Percentiles rank a stretch among this genome's conserved stretches.
Evolutionary conservation across 371 early-diverging fungal genomes (phyloP).

Genomic region (Thermomucor indicae-seudaticae): DNA sequence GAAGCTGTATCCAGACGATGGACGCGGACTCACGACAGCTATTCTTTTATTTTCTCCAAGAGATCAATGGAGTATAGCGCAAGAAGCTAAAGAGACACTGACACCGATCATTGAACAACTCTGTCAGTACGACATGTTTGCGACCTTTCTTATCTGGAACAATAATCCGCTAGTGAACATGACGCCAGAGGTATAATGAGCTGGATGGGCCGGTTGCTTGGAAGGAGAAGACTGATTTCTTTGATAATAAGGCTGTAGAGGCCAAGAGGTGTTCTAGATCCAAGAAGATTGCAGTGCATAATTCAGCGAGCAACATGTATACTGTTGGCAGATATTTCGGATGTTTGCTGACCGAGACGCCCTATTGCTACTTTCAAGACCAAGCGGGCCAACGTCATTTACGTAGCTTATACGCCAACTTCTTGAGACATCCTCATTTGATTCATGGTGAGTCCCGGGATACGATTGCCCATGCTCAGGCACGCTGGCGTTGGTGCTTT

Average conservation of each 20-base stretch:
- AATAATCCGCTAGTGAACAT: slow-evolving; percentile 47
- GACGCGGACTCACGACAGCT: slow-evolving; percentile 47
- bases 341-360: slow-evolving; percentile 53
- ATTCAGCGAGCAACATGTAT: slow-evolving; percentile 49
- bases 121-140: slow-evolving; percentile 60
- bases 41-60: slow-evolving; percentile 29
- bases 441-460: slow-evolving; percentile 52
- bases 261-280: too few relatives aligned
- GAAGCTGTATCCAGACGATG: slow-evolving; percentile 54
- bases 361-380: slow-evolving; percentile 66
- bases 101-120: slow-evolving; percentile 45
- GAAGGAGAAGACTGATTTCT: too few relatives aligned
- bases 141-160: slow-evolving; percentile 56
- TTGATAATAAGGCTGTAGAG: too few relatives aligned
- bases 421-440: slow-evolving; percentile 49
- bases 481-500: slow-evolving; percentile 67
- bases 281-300: slow-evolving; percentile 40
- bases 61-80: slow-evolving; percentile 2
- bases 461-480: slow-evolving; percentile 44
- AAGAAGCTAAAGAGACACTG: slow-evolving; percentile 32
- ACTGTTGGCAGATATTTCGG: slow-evolving; percentile 57
- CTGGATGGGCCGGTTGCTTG: too few relatives aligned
- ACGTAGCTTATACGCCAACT: slow-evolving; percentile 60
- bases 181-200: slow-evolving; percentile 49
- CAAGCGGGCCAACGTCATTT: slow-evolving; percentile 37